Evolutionary conservation across 371 early-diverging fungal genomes (phyloP).

Genomic region (Apophysomyces trapeziformis): DNA sequence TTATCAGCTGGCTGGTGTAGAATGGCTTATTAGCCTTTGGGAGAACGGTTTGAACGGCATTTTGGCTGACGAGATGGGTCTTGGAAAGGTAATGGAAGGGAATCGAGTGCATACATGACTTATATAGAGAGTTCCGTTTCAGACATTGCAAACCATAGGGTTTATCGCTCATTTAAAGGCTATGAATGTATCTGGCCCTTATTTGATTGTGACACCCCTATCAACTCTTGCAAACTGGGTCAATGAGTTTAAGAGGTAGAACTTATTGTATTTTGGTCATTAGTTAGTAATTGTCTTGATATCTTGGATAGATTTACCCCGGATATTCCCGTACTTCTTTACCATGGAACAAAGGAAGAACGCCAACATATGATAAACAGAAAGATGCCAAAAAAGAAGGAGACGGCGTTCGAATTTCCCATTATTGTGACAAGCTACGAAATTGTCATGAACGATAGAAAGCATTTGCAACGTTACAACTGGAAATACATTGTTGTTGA

Average conservation of each 20-base stretch:
- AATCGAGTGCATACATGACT: background rate
- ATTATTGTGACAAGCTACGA: conserved; percentile 93
- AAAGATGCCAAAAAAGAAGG: conserved; percentile 62
- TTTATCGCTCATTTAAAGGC: conserved; percentile 87
- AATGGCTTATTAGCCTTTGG: conserved; percentile 98
- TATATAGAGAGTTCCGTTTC: background rate
- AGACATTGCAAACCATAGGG: conserved; percentile 97
- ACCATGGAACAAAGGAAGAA: conserved; percentile 87
- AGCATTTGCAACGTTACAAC: conserved; percentile 65
- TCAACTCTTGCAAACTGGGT: conserved; percentile 98
- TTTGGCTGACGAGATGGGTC: conserved; percentile 98
- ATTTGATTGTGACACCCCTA: conserved; percentile 95
- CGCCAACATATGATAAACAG: conserved; percentile 78
- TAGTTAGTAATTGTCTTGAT: background rate
- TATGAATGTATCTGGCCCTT: conserved; percentile 90
- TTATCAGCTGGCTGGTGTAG: conserved; percentile 97
- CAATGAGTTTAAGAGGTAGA: conserved; percentile 87
- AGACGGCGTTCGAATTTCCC: conserved; percentile 62
- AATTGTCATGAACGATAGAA: conserved; percentile 86
- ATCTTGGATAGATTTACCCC: conserved; percentile 75
- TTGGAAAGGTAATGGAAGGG: conserved; percentile 73
- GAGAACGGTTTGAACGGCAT: conserved; percentile 98
- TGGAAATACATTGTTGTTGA: conserved; percentile 96
- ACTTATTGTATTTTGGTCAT: background rate
- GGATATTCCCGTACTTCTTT: conserved; percentile 84